Base-by-base conservation (phyloP, 257 asterid genomes). In the Leonotis leonurus region DNA sequence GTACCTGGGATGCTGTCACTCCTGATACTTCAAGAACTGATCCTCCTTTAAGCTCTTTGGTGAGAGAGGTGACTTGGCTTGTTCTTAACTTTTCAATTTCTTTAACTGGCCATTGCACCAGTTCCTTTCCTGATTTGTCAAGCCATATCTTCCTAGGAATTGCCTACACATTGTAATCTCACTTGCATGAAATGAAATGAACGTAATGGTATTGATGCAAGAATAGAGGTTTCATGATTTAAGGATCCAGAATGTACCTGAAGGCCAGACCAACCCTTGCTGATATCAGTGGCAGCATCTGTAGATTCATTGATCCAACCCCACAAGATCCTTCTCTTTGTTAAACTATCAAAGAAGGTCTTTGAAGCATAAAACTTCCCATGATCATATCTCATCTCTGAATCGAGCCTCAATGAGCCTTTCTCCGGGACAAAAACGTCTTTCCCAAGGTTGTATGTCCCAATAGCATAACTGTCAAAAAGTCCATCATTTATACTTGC, bases 321-420 rank as follows among this genome's bases (percentile, higher is more conserved):
- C 72, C 72, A 67, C 72, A 67, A 54, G 24, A 62, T 26, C 53
- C 75, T 70, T 65, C 75, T 70, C 12, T 44, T 62, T 44, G 43
- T 43, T 5, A 17, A 62, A 45, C 65, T 25, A 26, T 70, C 75
- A 44, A 70, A 70, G 70, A 70, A 70, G 1, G 75, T 43, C 53
- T 70, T 70, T 8, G 75, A 70, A 41, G 69, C 75, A 27, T 70
- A 70, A 25, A 62, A 70, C 70, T 70, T 70, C 6, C 75, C 75
- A 44, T 70, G 56, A 62, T 70, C 75, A 26, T 70, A 70, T 30
- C 61, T 70, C 21, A 35, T 9, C 17, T 55, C 10, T 3, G 65
- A 70, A 22, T 57, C 53, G 12, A 43, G 39, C 29, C 17, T 54
- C 57, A 62, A 44, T 2, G 65, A 44, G 44, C 59, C 75, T 33